These are phyloP conservation scores for Dactylellina parvicollis DNA, from an alignment of 2,329 filamentous ascomycete genomes.

Conservation along the genomic window DNA sequence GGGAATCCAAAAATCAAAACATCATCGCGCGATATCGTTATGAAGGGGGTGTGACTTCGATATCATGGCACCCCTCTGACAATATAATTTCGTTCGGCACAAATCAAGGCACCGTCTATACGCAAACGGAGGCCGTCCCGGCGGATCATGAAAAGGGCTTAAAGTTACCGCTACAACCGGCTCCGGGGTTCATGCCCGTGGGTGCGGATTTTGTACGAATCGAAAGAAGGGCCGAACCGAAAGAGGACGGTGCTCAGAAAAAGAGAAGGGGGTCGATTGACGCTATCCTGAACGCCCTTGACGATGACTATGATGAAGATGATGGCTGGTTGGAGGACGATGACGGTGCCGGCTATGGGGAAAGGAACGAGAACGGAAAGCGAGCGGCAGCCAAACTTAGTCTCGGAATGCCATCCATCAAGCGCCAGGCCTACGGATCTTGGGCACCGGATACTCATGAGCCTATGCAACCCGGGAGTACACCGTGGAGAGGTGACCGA, in stretches of 20 bases:
- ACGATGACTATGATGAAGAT: slow-evolving; percentile 66
- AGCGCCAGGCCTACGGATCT: slow-evolving; percentile 65
- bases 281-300: slow-evolving; percentile 62
- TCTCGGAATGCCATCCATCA: slow-evolving; percentile 61
- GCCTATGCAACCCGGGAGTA: slow-evolving; percentile 91
- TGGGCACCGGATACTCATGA: slow-evolving; percentile 77
- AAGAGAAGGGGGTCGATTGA: slow-evolving; percentile 60
- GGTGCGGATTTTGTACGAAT: slow-evolving; percentile 28
- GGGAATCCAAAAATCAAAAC: slow-evolving; percentile 89
- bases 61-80: slow-evolving; percentile 88
- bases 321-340: slow-evolving; percentile 94
- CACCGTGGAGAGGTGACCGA: slow-evolving; percentile 92
- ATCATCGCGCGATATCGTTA: slow-evolving; percentile 76
- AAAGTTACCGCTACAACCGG: slow-evolving; percentile 72
- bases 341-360: slow-evolving; percentile 87
- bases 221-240: slow-evolving; percentile 29
- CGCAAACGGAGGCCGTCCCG: slow-evolving; percentile 76
- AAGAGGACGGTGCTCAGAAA: slow-evolving; percentile 9
- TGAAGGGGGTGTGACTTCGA: slow-evolving; percentile 82
- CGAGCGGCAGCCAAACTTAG: slow-evolving; percentile 63
- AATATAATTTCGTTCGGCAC: slow-evolving; percentile 93
- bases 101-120: slow-evolving; percentile 90
- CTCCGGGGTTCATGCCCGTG: slow-evolving; percentile 67
- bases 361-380: slow-evolving; percentile 74
- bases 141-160: slow-evolving; percentile 69